Base-by-base conservation (phyloP, 2,329 filamentous ascomycete genomes). In the Colletotrichum sp. region DNA sequence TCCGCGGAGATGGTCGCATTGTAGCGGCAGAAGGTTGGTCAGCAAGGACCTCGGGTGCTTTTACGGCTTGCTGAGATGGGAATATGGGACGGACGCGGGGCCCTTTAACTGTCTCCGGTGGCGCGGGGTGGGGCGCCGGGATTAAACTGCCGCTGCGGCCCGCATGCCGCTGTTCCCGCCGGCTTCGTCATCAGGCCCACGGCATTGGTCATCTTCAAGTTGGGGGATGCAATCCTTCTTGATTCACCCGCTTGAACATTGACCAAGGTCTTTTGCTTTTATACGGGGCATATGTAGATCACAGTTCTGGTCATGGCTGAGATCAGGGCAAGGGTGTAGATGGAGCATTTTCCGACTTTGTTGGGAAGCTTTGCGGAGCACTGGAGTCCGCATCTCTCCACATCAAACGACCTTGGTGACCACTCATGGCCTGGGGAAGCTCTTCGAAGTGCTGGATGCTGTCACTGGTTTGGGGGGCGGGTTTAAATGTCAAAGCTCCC, bases 221-320 rank as follows among this genome's bases (percentile, higher is more conserved):
- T 25, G 28, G 9, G 6, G 28, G 13, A 9, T 22, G 43, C 10
- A 52, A 8, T 12, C 3, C 10, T 12, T 52, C 12, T 52, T 13
- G 3, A 22, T 22, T 52, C 43, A 13, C 6, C 43, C 6, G 10
- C 43, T 7, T 13, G 43, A 5, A 3, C 43, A 10, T 52, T 52
- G 43, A 5, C 22, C 10, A 22, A 13, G 3, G 13, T 52, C 10
- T 8, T 7, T 52, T 22, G 13, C 1, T 22, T 52, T 52, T 1
- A 10, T 12, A 52, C 8, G 6, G 12, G 9, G n/a, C n/a, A 52
- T 13, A 5, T 8, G n/a, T 8, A 52, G 10, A 10, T 3, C 2
- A 13, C 22, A 0, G 0, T 52, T 52, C n/a, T 25, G 0, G n/a
- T 6, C n/a, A 2, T 13, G 10, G 43, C 1, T 22, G 10, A 1